Evolutionary conservation across 1,284 basidiomycete species (phyloP), one percentile per base, ranked within the genome.

Genomic region (Peniophora sp.): DNA sequence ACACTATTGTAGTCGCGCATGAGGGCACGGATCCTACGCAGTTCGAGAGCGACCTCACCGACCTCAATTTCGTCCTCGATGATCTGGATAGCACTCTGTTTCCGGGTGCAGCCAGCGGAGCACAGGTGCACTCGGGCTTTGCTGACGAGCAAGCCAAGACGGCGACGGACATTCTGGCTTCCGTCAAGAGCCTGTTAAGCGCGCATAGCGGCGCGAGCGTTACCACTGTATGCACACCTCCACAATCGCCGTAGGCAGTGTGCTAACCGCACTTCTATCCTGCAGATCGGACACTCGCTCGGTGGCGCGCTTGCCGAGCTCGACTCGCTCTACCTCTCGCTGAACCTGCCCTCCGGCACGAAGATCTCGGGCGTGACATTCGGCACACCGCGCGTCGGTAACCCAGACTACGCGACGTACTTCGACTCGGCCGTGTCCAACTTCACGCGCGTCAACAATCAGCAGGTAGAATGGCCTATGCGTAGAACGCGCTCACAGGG

Each of bases 21-120:
- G 63, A 80, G 57, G 77, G 78, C 23, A 78, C 77, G 1, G 76
- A 79, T 56, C 73, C 75, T 3, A 67, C 69, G 2, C 60, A 75
- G 52, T 59, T 79, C n/a, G 16, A 45, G 23, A 22, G 20, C 10
- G 58, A 65, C 48, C 52, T 75, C 47, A 74, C 71, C 10, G 71
- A 76, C 52, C 48, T 63, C 48, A 64, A 72, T 49, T 61, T 45
- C n/a, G 20, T 25, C 9, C 9, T 20, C 12, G 23, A 3, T 9
- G 22, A 24, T 72, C 61, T 73, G 34, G 61, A 70, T 49, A 49
- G 67, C 1, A 58, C 52, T 2, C 62, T 75, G 12, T 76, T 76
- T 61, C 72, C 73, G 3, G 69, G 69, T 10, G 61, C 71, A 20
- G 59, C 67, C 8, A 62, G 59, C 0, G 58, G 52, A 46, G 63